Base-by-base conservation (phyloP, 768 basidiomycete species). In the Phaeotremella skinneri region DNA sequence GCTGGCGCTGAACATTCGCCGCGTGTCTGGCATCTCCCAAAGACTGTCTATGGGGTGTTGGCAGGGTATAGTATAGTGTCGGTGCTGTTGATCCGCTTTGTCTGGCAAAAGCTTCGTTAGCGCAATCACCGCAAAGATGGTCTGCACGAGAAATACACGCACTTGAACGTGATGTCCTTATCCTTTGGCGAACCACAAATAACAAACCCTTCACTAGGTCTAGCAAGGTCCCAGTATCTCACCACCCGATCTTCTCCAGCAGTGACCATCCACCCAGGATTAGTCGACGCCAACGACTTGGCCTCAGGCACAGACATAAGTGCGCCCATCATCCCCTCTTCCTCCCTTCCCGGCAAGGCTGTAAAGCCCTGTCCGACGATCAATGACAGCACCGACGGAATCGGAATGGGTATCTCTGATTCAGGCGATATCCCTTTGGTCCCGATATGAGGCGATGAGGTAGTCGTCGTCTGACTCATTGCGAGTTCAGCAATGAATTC, bases 231-330 rank as follows among this genome's bases (percentile, higher is more conserved):
- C 92, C 91, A 97, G 62, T 90, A 81, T 25, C 91, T 82, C 39
- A 99, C 81, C 66, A 85, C 87, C 49, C 87, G 83, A 76, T 99
- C 96, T 67, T 93, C 90, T 0, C 92, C 94, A 1, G 90, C 94
- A 23, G 84, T 91, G 27, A 97, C 78, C 76, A 94, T 81, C 74
- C 86, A 97, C 0, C 89, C 90, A 31, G 83, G 80, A 74, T 68
- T 32, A 5, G 49, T 51, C 42, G 55, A 13, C 52, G 69, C 54
- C 67, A 70, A 27, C 62, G 58, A 23, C n/a, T 49, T 58, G 4
- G 68, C 47, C 83, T 83, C 27, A 65, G 76, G 26, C 70, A 74
- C 34, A 81, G 61, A 41, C 82, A 81, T 39, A 78, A 80, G 54
- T 82, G 80, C 39, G 84, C 84, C 21, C 11, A 7, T 21, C 43